A percentile compares a stretch with the other conserved stretches of the same genome.
These are phyloP conservation scores for Botryotinia narcissicola DNA, from an alignment of 2,329 filamentous ascomycete genomes.

Conservation along the genomic window DNA sequence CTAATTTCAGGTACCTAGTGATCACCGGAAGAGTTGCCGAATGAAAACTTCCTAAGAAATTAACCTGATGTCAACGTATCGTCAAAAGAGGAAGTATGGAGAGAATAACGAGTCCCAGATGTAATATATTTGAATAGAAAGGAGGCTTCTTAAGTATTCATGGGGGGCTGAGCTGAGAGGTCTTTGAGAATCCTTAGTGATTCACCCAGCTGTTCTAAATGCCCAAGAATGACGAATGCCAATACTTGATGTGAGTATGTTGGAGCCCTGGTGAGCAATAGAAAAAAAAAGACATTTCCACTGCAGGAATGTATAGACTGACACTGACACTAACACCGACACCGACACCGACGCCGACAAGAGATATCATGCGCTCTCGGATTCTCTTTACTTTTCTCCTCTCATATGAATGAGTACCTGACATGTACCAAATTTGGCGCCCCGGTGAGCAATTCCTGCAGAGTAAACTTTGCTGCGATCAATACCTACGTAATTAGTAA, in stretches of 20 bases:
- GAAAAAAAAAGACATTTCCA: neutral
- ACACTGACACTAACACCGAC: neutral
- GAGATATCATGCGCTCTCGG: neutral
- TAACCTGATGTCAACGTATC: neutral
- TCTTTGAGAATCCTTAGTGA: neutral
- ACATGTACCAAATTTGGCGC: neutral
- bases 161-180: neutral
- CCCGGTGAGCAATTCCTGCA: neutral
- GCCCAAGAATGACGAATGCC: constrained; percentile 5
- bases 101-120: neutral
- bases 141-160: neutral
- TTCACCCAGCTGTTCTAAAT: neutral
- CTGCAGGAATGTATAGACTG: neutral
- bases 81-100: neutral
- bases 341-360: neutral
- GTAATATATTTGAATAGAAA: neutral
- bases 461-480: neutral
- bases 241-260: neutral
- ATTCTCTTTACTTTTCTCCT: neutral
- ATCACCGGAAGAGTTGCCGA: neutral
- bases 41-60: neutral
- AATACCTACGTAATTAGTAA: neutral
- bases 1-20: neutral
- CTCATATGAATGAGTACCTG: neutral
- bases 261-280: neutral